These are phyloP conservation scores for Yamadazyma atmosphaerica DNA, from an alignment of 1,139 yeast genomes.

Conservation along the genomic window DNA sequence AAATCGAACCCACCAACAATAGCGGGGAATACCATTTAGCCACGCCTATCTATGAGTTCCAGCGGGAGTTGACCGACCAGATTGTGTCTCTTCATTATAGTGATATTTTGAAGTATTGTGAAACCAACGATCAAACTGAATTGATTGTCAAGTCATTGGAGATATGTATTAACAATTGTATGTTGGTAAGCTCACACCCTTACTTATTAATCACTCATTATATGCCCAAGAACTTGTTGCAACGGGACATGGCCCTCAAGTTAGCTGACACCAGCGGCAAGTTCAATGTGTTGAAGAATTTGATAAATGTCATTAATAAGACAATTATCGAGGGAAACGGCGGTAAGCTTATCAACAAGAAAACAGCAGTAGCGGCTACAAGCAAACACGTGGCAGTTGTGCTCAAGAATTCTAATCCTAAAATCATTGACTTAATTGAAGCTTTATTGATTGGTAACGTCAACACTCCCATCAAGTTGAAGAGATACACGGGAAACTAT, in stretches of 20 bases:
- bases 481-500: slow-evolving; percentile 64
- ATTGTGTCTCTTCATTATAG: slow-evolving; percentile 88
- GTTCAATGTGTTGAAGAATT: slow-evolving; percentile 65
- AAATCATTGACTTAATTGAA: slow-evolving; percentile 72
- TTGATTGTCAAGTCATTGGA: slow-evolving; percentile 67
- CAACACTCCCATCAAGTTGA: slow-evolving; percentile 50
- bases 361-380: not conserved
- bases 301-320: slow-evolving; percentile 42
- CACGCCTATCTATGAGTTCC: slow-evolving; percentile 86
- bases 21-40: slow-evolving; percentile 80
- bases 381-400: slow-evolving; percentile 38
- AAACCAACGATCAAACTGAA: slow-evolving; percentile 56
- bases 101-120: slow-evolving; percentile 85
- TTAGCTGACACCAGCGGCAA: slow-evolving; percentile 86
- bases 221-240: slow-evolving; percentile 77
- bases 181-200: slow-evolving; percentile 85
- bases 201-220: slow-evolving; percentile 80
- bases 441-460: slow-evolving; percentile 71
- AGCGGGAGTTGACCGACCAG: slow-evolving; percentile 89
- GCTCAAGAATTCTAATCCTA: slow-evolving; percentile 34
- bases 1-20: slow-evolving; percentile 32
- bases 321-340: slow-evolving; percentile 5
- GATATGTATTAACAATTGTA: slow-evolving; percentile 73
- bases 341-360: slow-evolving; percentile 6
- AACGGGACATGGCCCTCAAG: slow-evolving; percentile 74